Base-by-base conservation (phyloP, 2,329 filamentous ascomycete species). In the Anthostomella pinea region DNA sequence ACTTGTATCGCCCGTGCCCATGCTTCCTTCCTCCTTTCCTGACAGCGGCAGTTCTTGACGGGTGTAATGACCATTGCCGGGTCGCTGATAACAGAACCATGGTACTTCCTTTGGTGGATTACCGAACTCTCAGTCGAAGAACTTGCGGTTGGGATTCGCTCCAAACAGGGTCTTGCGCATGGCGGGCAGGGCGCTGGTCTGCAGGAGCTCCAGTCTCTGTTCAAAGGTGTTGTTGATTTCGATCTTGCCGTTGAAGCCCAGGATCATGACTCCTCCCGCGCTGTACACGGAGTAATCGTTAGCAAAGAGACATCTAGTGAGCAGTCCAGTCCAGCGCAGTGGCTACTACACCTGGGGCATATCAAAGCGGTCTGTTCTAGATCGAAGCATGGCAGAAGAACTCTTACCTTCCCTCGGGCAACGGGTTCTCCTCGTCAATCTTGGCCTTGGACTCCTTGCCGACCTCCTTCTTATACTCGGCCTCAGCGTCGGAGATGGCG, bases 171-270 rank as follows among this genome's bases (percentile, higher is more conserved):
- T 85, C 64, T 85, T 79, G 58, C 93, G 79, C 57, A 98, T 83
- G 28, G 81, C 81, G 10, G 93, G 93, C 40, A 96, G 78, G 33
- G 87, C 86, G 51, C 86, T 85, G 39, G 83, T 82, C 68, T 95
- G 85, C 49, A 97, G 79, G 43, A 97, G 74, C 57, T 77, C 79
- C 65, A 98, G 73, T 51, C 93, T 83, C 62, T 95, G 86, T 63
- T 97, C 93, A 53, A 97, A 86, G 37, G 93, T 97, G 73, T 98
- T 97, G 78, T 96, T 90, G 66, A 98, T 91, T 57, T 95, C 89
- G 62, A 98, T 97, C 76, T 91, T 96, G 62, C 93, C 93, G 49
- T 75, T 75, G 51, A 85, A 83, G 48, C 90, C 88, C 37, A 95
- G 68, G 49, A 98, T 81, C 40, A 78, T 64, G 39, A 95, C 75